These are phyloP conservation scores for Cryptococcus jaspeensis DNA, from an alignment of 1,284 basidiomycete species.

Conservation along the genomic window DNA sequence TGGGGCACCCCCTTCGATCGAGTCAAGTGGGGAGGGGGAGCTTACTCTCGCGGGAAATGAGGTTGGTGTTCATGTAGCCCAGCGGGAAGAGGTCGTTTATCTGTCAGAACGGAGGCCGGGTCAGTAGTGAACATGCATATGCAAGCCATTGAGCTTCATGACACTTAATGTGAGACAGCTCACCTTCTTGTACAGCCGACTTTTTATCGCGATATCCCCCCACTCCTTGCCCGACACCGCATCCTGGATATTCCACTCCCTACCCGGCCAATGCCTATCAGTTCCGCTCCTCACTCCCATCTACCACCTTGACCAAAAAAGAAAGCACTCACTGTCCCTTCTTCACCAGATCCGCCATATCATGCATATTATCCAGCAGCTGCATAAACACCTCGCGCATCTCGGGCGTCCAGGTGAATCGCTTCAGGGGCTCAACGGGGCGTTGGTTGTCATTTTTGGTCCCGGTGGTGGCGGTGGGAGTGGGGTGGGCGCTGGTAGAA, in stretches of 20 bases:
- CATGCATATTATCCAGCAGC: slow-evolving; percentile 39
- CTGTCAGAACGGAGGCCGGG: slow-evolving; percentile 11
- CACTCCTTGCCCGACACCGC: slow-evolving; percentile 16
- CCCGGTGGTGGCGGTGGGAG: not conserved
- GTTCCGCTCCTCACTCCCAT: not conserved
- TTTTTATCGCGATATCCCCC: slow-evolving; percentile 30
- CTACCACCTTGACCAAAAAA: not conserved
- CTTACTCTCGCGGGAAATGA: slow-evolving; percentile 40
- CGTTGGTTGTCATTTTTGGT: slow-evolving; percentile 2
- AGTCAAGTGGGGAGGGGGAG: too few species aligned
- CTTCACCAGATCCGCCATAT: slow-evolving; percentile 37
- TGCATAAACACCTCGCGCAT: slow-evolving; percentile 43
- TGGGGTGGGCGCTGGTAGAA: not conserved
- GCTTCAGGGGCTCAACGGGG: slow-evolving; percentile 28
- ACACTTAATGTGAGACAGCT: not conserved
- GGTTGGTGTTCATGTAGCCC: slow-evolving; percentile 33
- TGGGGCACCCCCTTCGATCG: not conserved
- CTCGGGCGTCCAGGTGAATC: slow-evolving; percentile 33
- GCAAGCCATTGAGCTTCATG: not conserved
- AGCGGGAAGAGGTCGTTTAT: slow-evolving; percentile 43
- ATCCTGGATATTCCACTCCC: slow-evolving; percentile 23
- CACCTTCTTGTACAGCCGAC: slow-evolving; percentile 33
- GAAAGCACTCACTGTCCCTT: slow-evolving; percentile 28
- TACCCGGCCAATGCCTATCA: slow-evolving; percentile 5
- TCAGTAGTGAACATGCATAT: not conserved